Evolutionary conservation across 1,284 basidiomycete genomes (phyloP), one percentile per base, ranked within the genome.

Genomic region (Boletus sp.): DNA sequence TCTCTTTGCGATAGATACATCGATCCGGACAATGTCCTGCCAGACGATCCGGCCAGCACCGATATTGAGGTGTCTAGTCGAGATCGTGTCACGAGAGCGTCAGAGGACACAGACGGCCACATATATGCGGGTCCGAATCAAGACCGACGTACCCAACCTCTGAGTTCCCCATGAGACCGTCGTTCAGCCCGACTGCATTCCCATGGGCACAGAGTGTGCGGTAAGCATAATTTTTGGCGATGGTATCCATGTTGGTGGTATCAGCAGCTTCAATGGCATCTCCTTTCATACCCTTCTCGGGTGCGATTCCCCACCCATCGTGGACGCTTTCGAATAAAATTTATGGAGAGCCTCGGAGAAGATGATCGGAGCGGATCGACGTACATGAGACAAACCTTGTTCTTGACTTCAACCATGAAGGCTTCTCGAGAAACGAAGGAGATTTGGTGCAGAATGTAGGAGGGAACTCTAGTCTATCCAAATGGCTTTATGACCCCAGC

Each of bases 161-260:
- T 6, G 91, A 94, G 74, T 95, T 94, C 19, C 92, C 92, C 92
- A 95, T 95, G 41, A 95, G 78, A 0, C 92, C 91, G 41, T 94
- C 92, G 64, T 76, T 90, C 44, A 95, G 75, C 2, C 92, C 92
- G 14, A 94, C 92, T 4, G 91, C 85, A 14, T 88, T 74, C 14
- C 92, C 92, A 57, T 92, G 90, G 1, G 92, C 92, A 17, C 78
- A 72, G n/a, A 95, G 76, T 10, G 76, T 76, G 42, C 86, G 80
- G 59, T 80, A 79, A 56, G 81, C 79, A 67, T 92, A 79, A n/a
- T 85, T 76, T 62, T 87, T 78, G 10, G 82, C 81, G 61, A 95
- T 87, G 35, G 73, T 76, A 68, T 93, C 90, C 92, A 94, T 95
- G 72, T 87, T 82, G 12, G 81, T 85, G 48, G 92, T 94, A 42